A percentile compares a stretch with the other conserved stretches of the same genome.
Conservation (phyloP, 345 rosid genomes). For the Arabidopsis thaliana region DNA sequence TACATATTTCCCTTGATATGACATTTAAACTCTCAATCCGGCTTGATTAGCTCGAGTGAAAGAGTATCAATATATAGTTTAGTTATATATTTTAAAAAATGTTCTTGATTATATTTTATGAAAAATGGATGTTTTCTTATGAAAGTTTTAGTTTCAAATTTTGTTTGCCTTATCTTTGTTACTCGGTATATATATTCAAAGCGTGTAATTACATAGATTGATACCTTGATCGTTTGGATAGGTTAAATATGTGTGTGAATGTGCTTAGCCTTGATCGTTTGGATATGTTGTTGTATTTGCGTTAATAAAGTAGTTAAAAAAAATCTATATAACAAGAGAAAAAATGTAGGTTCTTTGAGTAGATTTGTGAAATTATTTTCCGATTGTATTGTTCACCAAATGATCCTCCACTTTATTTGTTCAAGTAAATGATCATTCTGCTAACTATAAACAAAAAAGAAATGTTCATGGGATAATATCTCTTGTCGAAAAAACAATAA, state of each 20-base stretch:
- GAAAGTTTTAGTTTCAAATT: neutral
- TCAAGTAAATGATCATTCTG: neutral
- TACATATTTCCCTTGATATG: neutral
- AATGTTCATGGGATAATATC: neutral
- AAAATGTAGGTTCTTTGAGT: neutral
- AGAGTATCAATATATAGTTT: neutral
- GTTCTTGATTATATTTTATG: neutral
- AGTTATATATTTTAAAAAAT: neutral
- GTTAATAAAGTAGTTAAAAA: neutral
- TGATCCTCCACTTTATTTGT: neutral
- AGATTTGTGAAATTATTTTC: neutral
- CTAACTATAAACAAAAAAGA: neutral
- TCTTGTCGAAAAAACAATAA: too few relatives aligned
- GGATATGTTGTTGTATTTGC: neutral
- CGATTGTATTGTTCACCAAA: neutral
- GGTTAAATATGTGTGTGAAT: neutral
- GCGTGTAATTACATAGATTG: neutral
- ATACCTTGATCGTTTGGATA: neutral
- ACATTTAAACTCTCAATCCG: constrained; percentile 22
- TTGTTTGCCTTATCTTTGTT: neutral
- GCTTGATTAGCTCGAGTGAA: constrained; percentile 33
- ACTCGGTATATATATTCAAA: neutral
- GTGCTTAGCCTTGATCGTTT: neutral
- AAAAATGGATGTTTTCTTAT: neutral
- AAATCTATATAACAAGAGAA: too few relatives aligned